These are phyloP conservation scores for Orychophragmus violaceus DNA, from an alignment of 345 rosid genomes.

Conservation along the genomic window DNA sequence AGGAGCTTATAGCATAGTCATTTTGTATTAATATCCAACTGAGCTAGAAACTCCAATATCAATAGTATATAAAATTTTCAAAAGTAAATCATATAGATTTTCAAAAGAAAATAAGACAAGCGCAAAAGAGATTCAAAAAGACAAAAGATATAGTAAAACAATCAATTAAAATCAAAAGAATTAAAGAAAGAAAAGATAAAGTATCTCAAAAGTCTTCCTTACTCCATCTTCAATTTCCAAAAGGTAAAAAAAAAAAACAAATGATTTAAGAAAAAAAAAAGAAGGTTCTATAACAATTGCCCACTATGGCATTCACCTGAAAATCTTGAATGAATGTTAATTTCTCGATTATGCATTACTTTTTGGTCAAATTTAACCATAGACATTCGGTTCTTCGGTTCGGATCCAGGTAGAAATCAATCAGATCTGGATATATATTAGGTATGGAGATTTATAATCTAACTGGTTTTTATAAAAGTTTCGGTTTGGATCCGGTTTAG, in stretches of 20 bases:
- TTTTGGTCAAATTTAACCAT: too few species aligned
- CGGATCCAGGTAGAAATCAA: too few species aligned
- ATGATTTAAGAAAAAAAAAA: neutral
- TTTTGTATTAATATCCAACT: neutral
- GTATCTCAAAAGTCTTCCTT: neutral
- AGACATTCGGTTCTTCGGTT: too few species aligned
- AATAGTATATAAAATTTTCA: neutral
- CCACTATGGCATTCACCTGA: neutral
- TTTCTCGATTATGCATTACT: too few species aligned
- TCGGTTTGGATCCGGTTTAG: too few species aligned
- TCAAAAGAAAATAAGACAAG: neutral
- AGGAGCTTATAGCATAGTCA: neutral
- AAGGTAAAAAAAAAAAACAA: neutral
- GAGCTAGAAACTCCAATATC: neutral
- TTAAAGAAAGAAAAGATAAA: slow-evolving; percentile 7
- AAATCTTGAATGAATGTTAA: neutral
- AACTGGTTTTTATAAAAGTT: too few species aligned
- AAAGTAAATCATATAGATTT: neutral
- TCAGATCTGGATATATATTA: too few species aligned
- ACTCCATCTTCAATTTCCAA: slow-evolving; percentile 18
- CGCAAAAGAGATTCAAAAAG: neutral
- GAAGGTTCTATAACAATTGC: neutral
- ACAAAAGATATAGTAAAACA: slow-evolving; percentile 10
- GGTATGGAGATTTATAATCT: too few species aligned
- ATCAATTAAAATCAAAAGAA: slow-evolving; percentile 7